Percentiles rank a stretch among this genome's conserved stretches.
phyloP scores from a whole-genome alignment of 2,329 filamentous ascomycete genomes.

The Periconia macrospinosa region DNA sequence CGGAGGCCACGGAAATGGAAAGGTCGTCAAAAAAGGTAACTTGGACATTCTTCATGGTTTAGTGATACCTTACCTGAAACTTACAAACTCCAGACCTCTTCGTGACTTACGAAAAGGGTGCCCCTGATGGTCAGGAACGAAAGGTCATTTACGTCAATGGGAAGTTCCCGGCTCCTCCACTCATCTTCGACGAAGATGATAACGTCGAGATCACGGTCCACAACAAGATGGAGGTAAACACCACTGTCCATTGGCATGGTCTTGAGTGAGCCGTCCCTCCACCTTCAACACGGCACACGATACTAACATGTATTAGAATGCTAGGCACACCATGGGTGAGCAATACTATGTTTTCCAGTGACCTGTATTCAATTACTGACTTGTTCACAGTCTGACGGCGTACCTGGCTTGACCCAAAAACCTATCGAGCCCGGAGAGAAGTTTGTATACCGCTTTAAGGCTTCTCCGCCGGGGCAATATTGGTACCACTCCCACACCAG shows the following conservation, averaged over 20 bases:
- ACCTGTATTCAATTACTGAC: too few relatives aligned
- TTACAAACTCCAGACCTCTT: too few relatives aligned
- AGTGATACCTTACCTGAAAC: too few relatives aligned
- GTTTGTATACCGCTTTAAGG: slow-evolving; percentile 60
- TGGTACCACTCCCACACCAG: slow-evolving; percentile 64
- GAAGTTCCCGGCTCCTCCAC: slow-evolving; percentile 25
- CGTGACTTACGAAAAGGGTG: slow-evolving; percentile 21
- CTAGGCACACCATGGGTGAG: too few relatives aligned
- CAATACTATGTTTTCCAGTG: too few relatives aligned
- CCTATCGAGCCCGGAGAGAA: slow-evolving; percentile 52
- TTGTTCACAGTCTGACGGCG: slow-evolving; percentile 51
- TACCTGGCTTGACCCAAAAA: slow-evolving; percentile 59
- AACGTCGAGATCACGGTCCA: slow-evolving; percentile 40
- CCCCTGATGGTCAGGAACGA: slow-evolving; percentile 26
- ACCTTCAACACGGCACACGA: slow-evolving; percentile 49
- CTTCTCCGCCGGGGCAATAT: slow-evolving; percentile 60
- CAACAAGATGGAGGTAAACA: slow-evolving; percentile 53
- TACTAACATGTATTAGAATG: slow-evolving; percentile 56
- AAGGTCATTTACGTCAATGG: slow-evolving; percentile 31
- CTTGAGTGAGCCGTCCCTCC: not conserved
- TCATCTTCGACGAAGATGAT: slow-evolving; percentile 24
- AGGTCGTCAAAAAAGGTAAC: too few relatives aligned
- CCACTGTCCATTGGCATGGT: slow-evolving; percentile 57
- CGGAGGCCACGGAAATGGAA: too few relatives aligned
- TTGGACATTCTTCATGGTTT: too few relatives aligned